Evolutionary conservation across 2,329 filamentous ascomycete genomes (phyloP).

Genomic region (Lecanosticta acicola): DNA sequence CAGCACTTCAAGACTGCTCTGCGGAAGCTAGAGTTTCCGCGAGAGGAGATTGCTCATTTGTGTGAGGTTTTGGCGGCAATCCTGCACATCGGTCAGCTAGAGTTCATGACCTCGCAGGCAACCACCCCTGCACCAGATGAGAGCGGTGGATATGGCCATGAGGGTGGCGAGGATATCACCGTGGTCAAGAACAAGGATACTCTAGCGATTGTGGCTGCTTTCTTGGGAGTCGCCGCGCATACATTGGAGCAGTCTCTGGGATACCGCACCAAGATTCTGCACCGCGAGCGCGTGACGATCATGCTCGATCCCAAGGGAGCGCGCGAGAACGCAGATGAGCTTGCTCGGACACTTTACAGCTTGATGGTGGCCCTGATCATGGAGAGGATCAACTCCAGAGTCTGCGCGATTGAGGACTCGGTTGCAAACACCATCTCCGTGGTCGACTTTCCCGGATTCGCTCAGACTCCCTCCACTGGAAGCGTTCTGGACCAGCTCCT

Average conservation of each 20-base stretch:
- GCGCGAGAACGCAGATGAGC: conserved; percentile 84
- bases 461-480: conserved; percentile 74
- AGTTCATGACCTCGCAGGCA: conserved; percentile 76
- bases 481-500: conserved; percentile 87
- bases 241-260: conserved; percentile 84
- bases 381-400: conserved; percentile 82
- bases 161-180: conserved; percentile 80
- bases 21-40: conserved; percentile 87
- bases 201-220: conserved; percentile 80
- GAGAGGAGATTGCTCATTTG: conserved; percentile 90
- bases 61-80: conserved; percentile 92
- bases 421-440: conserved; percentile 92
- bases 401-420: conserved; percentile 80
- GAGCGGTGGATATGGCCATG: conserved; percentile 92
- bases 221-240: conserved; percentile 74
- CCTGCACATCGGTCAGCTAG: conserved; percentile 94
- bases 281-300: conserved; percentile 94
- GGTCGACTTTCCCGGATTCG: conserved; percentile 93
- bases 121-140: conserved; percentile 79
- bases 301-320: conserved; percentile 93
- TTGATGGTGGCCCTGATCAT: conserved; percentile 90
- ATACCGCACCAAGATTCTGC: conserved; percentile 95
- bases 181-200: conserved; percentile 91
- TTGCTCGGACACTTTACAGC: conserved; percentile 88
- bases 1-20: conserved; percentile 96